Evolutionary conservation across 768 basidiomycete species (phyloP), one percentile per base, ranked within the genome.

Genomic region (Leucocoprinus leucothites): DNA sequence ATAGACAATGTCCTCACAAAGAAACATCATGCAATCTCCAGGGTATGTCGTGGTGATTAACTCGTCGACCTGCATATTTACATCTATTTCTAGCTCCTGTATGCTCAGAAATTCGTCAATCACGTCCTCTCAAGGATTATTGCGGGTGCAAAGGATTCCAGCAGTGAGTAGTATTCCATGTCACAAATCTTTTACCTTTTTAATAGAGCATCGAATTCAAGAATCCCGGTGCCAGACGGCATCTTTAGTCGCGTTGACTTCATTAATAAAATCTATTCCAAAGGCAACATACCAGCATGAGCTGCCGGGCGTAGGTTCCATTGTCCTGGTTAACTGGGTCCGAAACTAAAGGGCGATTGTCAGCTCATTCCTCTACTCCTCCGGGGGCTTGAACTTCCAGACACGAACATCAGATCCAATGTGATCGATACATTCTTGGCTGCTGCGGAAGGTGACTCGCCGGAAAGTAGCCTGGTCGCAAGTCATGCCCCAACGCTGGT

Each of bases 281-380:
- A 87, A 89, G 58, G 75, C 84, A 2, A 71, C 89, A 13, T 94
- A 92, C 62, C 71, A 77, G 5, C 75, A 84, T 21, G 81, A 91
- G 60, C 80, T 98, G 67, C 68, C 86, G 25, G 68, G 70, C 14
- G 87, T 87, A 53, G 44, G 79, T 66, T 11, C 19, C 16, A 48
- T 46, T 0, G 38, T 16, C 28, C 26, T 42, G 16, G 40, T 24
- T 38, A 22, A 31, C 25, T 38, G 34, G 6, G 7, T n/a, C 48
- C 18, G 26, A 26, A 52, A 11, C 45, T 59, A 2, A 56, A 25
- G 28, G 18, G 22, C 24, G 18, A 28, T 11, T 4, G 9, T 19
- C 51, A 98, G 95, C 80, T 98, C 11, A 81, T 98, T 60, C 94
- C 97, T 0, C 77, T 98, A 13, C 76, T 99, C 3, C 72, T 99